Base-by-base conservation (phyloP, 2,329 filamentous ascomycete species). In the Paraphoma sp. region DNA sequence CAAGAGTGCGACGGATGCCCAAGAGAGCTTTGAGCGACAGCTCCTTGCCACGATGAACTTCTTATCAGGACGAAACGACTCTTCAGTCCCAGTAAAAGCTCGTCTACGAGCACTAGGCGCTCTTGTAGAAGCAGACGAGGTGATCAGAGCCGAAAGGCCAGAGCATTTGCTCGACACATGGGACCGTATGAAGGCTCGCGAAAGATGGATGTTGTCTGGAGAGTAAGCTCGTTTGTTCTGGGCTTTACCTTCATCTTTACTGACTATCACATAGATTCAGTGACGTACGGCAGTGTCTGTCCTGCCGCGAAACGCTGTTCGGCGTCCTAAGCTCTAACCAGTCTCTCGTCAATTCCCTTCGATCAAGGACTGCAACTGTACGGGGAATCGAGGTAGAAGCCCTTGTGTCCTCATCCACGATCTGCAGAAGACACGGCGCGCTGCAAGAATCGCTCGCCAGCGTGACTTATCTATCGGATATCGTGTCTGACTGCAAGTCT, bases 361-460 rank as follows among this genome's bases (percentile, higher is more conserved):
- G 85, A 43, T 73, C 93, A 29, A 85, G 82, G n/a, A 80, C 83
- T 0, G 83, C 83, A 10, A 85, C 90, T 50, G 84, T 89, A 14
- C 87, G 89, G 38, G 80, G 90, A 6, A 82, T 91, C 45, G 91
- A 98, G 76, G 86, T 93, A 3, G 86, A 90, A 59, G 86, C 88
- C n/a, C 86, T 96, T 67, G 81, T 96, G 3, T 82, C 89, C 44
- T 89, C 92, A 6, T 90, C 94, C 0, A 81, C 83, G 5, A 85
- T 96, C 23, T 91, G 91, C 65, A 86, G 93, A 45, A 89, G 88
- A 61, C 93, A 97, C 67, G 88, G 89, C 58, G 89, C 90, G 4
- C 85, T 90, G 1, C 93, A 98, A 71, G 93, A 96, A 67, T 94
- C 93, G 0, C 79, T 99, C 28, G 93, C 93, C 61, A 87, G 93